These are phyloP conservation scores for Trametes hirsuta DNA, from an alignment of 1,284 basidiomycete genomes.

Conservation along the genomic window DNA sequence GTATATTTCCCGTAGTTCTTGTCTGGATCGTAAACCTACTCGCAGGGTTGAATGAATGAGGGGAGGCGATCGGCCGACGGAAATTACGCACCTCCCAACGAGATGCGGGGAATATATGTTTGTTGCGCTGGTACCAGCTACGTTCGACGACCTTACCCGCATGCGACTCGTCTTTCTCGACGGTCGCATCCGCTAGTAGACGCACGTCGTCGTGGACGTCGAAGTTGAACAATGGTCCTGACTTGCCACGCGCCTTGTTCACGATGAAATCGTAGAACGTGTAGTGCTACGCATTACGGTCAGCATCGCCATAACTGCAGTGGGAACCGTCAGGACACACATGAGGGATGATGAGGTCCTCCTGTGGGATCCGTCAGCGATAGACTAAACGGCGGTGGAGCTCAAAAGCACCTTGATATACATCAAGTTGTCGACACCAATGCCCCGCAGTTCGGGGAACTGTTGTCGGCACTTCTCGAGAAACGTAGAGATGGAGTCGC, in stretches of 20 bases:
- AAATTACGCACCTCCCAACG: conserved; percentile 84
- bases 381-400: not conserved
- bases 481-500: conserved; percentile 89
- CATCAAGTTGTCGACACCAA: conserved; percentile 96
- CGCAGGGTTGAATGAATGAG: not conserved
- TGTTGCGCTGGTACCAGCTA: conserved; percentile 95
- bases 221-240: conserved; percentile 97
- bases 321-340: conserved; percentile 46
- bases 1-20: conserved; percentile 91
- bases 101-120: conserved; percentile 97
- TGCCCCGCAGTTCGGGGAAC: conserved; percentile 88
- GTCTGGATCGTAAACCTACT: conserved; percentile 87
- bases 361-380: conserved; percentile 48
- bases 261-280: conserved; percentile 99
- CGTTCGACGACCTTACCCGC: conserved; percentile 98
- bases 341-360: conserved; percentile 95
- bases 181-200: conserved; percentile 91
- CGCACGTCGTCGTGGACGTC: conserved; percentile 99
- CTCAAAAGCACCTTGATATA: conserved; percentile 83
- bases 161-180: conserved; percentile 98
- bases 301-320: not conserved
- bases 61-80: not conserved
- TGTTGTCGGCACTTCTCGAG: conserved; percentile 93
- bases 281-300: conserved; percentile 71
- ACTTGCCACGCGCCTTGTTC: conserved; percentile 98